A percentile compares a stretch with the other conserved stretches of the same genome.
Conservation (phyloP, 768 basidiomycete species). For the Lactifluus piperatus region DNA sequence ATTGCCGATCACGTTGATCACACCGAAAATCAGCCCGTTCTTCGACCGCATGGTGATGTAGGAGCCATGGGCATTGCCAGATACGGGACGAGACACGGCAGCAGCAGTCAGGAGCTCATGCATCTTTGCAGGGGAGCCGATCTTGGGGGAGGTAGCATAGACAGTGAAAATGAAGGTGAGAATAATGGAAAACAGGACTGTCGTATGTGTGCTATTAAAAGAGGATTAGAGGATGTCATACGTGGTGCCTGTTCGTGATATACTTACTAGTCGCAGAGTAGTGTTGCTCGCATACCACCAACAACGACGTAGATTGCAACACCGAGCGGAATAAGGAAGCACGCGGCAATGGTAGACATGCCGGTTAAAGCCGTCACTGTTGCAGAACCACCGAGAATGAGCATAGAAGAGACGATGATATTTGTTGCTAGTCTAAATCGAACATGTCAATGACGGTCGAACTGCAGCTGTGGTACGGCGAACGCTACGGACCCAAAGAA, state of each 20-base stretch:
- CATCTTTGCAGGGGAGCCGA: constrained; percentile 74
- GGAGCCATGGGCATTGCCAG: constrained; percentile 77
- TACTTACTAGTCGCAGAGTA: constrained; percentile 79
- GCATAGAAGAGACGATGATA: constrained; percentile 84
- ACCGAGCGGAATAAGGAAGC: constrained; percentile 83
- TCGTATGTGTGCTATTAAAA: constrained; percentile 64
- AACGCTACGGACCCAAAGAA: constrained; percentile 58
- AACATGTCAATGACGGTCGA: not conserved
- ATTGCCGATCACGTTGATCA: constrained; percentile 85
- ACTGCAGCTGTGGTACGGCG: not conserved
- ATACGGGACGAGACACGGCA: constrained; percentile 47
- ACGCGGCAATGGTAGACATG: constrained; percentile 84
- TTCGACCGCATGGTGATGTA: constrained; percentile 60
- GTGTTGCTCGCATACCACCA: constrained; percentile 79
- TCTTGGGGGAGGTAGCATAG: constrained; percentile 69
- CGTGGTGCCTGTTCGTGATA: not conserved
- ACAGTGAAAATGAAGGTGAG: constrained; percentile 69
- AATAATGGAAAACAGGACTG: constrained; percentile 82
- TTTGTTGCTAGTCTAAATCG: constrained; percentile 70
- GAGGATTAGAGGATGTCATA: not conserved
- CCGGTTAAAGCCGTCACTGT: constrained; percentile 85
- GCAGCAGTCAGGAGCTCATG: constrained; percentile 65
- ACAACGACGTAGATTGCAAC: constrained; percentile 85
- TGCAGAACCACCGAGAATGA: constrained; percentile 73
- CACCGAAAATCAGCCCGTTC: constrained; percentile 53